These are phyloP conservation scores for Penicillium ochrochloron DNA, from an alignment of 495 filamentous ascomycete species.

Conservation along the genomic window DNA sequence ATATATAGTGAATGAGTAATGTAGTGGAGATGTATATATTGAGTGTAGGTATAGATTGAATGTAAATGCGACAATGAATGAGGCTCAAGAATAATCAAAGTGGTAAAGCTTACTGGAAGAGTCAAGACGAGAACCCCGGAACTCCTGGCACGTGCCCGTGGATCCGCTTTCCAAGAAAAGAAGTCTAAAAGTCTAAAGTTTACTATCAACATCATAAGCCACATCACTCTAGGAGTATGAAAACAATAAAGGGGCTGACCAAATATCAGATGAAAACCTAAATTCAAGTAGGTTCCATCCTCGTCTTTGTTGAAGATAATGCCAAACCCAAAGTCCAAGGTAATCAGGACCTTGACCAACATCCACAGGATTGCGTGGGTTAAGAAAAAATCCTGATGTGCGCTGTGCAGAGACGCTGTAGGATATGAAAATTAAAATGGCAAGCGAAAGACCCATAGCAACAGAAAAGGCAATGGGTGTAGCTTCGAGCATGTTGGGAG, in stretches of 20 bases:
- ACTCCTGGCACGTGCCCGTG: constrained; percentile 2
- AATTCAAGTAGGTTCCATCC: neutral
- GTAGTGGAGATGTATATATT: neutral
- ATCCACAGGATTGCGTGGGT: neutral
- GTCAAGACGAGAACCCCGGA: neutral
- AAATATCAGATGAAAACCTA: neutral
- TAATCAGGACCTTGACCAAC: neutral
- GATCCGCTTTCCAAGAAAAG: neutral
- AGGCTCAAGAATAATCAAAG: neutral
- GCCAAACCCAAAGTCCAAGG: neutral
- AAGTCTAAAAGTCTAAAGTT: neutral
- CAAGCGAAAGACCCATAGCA: neutral
- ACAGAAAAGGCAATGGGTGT: neutral
- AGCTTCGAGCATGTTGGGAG: neutral
- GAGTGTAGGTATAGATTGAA: neutral
- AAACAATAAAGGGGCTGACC: neutral
- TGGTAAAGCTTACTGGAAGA: neutral
- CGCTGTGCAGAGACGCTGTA: neutral
- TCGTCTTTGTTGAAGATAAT: neutral
- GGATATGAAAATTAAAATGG: neutral
- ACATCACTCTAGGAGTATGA: neutral
- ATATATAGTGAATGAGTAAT: neutral
- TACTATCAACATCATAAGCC: neutral
- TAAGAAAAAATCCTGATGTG: neutral
- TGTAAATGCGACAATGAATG: neutral